phyloP scores from a whole-genome alignment of 1,284 basidiomycete species.

The Ganoderma meredithae region DNA sequence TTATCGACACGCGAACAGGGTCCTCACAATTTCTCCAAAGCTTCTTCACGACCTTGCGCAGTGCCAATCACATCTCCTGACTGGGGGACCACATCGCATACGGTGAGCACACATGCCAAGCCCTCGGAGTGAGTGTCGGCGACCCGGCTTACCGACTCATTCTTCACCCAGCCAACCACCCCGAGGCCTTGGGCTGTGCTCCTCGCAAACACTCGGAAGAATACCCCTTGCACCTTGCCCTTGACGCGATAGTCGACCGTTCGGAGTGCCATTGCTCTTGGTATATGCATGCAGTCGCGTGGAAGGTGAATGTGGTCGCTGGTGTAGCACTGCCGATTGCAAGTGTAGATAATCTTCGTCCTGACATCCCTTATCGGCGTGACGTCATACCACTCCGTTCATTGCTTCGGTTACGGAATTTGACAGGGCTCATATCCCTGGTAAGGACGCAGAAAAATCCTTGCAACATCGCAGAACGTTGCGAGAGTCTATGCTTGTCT shows the following conservation, averaged over 20 bases:
- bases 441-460: conserved; percentile 44
- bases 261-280: conserved; percentile 33
- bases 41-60: conserved; percentile 37
- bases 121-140: neutral
- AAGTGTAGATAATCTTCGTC: neutral
- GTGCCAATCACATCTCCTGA: conserved; percentile 39
- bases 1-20: neutral
- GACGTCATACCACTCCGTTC: no score
- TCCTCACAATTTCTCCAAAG: conserved; percentile 37
- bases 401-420: no score
- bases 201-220: conserved; percentile 38
- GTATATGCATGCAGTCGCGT: neutral
- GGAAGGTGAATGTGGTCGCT: neutral
- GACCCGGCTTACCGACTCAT: conserved; percentile 35
- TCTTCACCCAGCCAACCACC: conserved; percentile 43
- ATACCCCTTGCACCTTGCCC: conserved; percentile 42
- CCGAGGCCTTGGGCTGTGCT: conserved; percentile 35
- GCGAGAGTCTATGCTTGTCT: no score
- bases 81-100: conserved; percentile 16
- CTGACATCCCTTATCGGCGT: no score
- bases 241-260: conserved; percentile 39
- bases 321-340: neutral
- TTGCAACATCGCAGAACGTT: no score
- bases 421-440: conserved; percentile 3
- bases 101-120: neutral